Percentiles rank a stretch among this genome's conserved stretches.
phyloP scores from a whole-genome alignment of 768 basidiomycete genomes.

The Cystofilobasidium macerans region DNA sequence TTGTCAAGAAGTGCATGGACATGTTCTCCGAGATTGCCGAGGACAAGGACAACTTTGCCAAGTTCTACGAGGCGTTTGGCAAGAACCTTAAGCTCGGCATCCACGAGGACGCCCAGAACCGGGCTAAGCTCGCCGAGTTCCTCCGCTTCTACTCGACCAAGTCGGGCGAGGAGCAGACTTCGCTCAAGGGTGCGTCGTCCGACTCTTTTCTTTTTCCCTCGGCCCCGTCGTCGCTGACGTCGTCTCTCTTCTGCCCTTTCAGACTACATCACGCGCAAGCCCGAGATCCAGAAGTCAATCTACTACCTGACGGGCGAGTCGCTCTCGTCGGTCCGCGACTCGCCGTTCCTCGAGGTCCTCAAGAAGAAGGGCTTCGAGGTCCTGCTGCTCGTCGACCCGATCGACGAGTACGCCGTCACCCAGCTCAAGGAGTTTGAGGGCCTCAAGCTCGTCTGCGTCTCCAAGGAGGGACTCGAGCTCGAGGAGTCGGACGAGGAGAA shows the following conservation, averaged over 20 bases:
- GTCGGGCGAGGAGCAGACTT: slow-evolving; percentile 75
- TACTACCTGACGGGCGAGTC: slow-evolving; percentile 99
- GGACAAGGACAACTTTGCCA: slow-evolving; percentile 84
- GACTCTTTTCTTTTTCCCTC: background rate
- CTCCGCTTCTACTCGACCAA: slow-evolving; percentile 97
- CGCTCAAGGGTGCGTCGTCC: slow-evolving; percentile 67
- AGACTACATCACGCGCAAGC: slow-evolving; percentile 99
- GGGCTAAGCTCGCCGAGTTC: slow-evolving; percentile 98
- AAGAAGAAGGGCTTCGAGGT: slow-evolving; percentile 99
- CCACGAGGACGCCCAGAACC: slow-evolving; percentile 97
- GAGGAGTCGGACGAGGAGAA: slow-evolving; percentile 99
- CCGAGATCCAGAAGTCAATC: slow-evolving; percentile 94
- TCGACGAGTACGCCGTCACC: slow-evolving; percentile 96
- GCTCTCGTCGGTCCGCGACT: slow-evolving; percentile 75
- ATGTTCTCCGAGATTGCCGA: slow-evolving; percentile 91
- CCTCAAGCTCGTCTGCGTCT: slow-evolving; percentile 94
- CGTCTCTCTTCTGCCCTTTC: background rate
- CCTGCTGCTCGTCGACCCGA: slow-evolving; percentile 92
- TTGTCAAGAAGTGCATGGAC: slow-evolving; percentile 55
- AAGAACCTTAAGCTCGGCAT: slow-evolving; percentile 99
- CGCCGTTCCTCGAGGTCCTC: slow-evolving; percentile 96
- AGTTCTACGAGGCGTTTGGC: slow-evolving; percentile 97
- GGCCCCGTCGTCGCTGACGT: slow-evolving; percentile 14
- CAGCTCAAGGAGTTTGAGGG: slow-evolving; percentile 99
- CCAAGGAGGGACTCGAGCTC: slow-evolving; percentile 97